Evolutionary conservation across 306 rosid species (phyloP).

Genomic region (Prosopis cineraria): DNA sequence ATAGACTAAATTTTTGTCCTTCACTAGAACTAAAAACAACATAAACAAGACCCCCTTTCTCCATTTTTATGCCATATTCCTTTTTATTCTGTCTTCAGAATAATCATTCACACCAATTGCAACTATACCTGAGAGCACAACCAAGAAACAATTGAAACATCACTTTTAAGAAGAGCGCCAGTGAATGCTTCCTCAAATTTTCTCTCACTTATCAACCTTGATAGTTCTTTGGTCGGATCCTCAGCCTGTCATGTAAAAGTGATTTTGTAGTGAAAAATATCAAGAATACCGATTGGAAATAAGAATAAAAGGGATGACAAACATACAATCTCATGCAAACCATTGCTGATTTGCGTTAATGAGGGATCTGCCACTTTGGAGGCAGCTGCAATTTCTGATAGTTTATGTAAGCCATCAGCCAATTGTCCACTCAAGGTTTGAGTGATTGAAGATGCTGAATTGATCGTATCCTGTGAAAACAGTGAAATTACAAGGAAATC

Average conservation of each 20-base stretch:
- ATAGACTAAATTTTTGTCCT: not conserved
- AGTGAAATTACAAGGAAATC: constrained; percentile 11
- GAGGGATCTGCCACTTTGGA: constrained; percentile 53
- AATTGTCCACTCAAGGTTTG: constrained; percentile 66
- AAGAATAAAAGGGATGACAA: constrained; percentile 22
- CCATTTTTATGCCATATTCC: not conserved
- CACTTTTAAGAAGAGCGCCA: constrained; percentile 64
- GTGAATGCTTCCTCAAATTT: constrained; percentile 75
- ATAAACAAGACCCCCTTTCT: not conserved
- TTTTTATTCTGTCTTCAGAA: constrained; percentile 20
- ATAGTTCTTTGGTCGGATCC: constrained; percentile 72
- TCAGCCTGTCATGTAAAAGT: constrained; percentile 44
- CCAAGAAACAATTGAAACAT: constrained; percentile 74
- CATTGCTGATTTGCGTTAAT: constrained; percentile 57
- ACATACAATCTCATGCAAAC: constrained; percentile 64
- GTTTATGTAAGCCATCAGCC: constrained; percentile 65
- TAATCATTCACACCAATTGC: constrained; percentile 26
- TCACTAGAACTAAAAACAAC: not conserved
- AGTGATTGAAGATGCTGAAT: constrained; percentile 68
- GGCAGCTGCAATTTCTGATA: constrained; percentile 57
- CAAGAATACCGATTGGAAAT: constrained; percentile 8
- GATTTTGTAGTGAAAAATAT: constrained; percentile 17
- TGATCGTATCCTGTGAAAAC: constrained; percentile 63
- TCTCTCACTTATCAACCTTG: constrained; percentile 59
- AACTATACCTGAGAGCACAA: constrained; percentile 72